phyloP scores from a whole-genome alignment of 257 asterid genomes.

The Buddleja alternifolia region DNA sequence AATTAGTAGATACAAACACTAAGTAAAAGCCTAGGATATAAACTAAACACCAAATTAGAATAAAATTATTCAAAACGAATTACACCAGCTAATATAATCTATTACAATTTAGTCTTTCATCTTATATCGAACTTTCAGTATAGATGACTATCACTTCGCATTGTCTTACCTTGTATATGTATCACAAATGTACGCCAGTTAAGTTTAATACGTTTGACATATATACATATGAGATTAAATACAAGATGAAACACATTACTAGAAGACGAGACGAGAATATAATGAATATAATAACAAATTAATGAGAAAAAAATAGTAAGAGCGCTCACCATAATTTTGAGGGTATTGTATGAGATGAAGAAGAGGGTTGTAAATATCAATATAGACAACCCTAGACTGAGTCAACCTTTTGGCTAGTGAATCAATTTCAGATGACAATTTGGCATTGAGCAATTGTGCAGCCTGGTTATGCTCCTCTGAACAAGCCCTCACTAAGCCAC shows the following conservation, averaged over 20 bases:
- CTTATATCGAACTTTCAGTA: too few species aligned
- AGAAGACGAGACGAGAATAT: too few species aligned
- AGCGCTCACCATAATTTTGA: conserved; percentile 43
- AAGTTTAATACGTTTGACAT: conserved; percentile 13
- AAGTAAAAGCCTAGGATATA: too few species aligned
- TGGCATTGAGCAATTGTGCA: conserved; percentile 40
- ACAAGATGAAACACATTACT: not conserved
- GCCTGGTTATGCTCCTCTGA: conserved; percentile 40
- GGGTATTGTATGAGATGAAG: conserved; percentile 51
- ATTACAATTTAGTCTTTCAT: too few species aligned
- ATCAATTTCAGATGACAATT: conserved; percentile 38
- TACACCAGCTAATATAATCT: too few species aligned
- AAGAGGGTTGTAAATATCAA: conserved; percentile 48
- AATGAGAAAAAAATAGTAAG: not conserved
- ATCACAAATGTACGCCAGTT: too few species aligned
- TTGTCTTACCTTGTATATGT: too few species aligned
- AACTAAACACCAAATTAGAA: not conserved
- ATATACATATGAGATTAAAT: too few species aligned
- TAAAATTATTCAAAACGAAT: conserved; percentile 28
- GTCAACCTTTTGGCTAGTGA: conserved; percentile 39
- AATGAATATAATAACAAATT: not conserved
- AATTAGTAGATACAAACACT: too few species aligned
- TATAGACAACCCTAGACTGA: conserved; percentile 41
- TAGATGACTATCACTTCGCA: too few species aligned
- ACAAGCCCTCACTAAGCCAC: conserved; percentile 36